Conservation (phyloP, 2,329 filamentous ascomycete genomes). For the Talaromyces sp. region DNA sequence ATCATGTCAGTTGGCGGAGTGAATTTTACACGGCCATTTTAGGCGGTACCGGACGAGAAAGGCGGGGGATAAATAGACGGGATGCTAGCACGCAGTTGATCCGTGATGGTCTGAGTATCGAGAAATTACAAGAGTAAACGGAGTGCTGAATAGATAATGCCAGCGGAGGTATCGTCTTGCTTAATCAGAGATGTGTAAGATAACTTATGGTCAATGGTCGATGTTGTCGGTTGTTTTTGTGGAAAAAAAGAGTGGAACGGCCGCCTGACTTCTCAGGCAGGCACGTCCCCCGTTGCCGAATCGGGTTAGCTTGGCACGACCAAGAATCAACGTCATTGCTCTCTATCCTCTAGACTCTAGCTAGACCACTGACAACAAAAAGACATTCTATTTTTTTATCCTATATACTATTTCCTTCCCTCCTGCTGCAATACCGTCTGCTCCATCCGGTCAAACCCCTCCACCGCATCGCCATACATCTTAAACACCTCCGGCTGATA, state of each 20-base stretch:
- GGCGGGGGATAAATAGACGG: neutral
- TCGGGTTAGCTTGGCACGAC: slow-evolving; percentile 24
- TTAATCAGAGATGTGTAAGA: neutral
- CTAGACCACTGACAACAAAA: neutral
- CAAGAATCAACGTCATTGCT: neutral
- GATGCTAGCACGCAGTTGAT: neutral
- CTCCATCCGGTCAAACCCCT: slow-evolving; percentile 77
- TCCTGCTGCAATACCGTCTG: slow-evolving; percentile 56
- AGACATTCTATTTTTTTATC: neutral
- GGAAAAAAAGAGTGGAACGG: slow-evolving; percentile 16
- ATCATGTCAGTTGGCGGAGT: slow-evolving; percentile 16
- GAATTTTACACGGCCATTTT: slow-evolving; percentile 18
- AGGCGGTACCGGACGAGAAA: slow-evolving; percentile 13
- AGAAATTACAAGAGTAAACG: neutral
- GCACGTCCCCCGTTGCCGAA: slow-evolving; percentile 11
- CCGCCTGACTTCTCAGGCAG: slow-evolving; percentile 9
- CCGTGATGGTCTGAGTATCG: too few species aligned
- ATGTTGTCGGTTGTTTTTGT: slow-evolving; percentile 20
- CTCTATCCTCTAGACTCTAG: neutral
- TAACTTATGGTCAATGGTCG: neutral
- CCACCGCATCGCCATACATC: slow-evolving; percentile 72
- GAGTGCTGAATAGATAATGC: neutral
- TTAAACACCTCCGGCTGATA: slow-evolving; percentile 74
- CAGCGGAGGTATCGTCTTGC: neutral
- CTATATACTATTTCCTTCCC: neutral